Conservation (phyloP, 805 yeast species). For the Pichia thaimueangensis region DNA sequence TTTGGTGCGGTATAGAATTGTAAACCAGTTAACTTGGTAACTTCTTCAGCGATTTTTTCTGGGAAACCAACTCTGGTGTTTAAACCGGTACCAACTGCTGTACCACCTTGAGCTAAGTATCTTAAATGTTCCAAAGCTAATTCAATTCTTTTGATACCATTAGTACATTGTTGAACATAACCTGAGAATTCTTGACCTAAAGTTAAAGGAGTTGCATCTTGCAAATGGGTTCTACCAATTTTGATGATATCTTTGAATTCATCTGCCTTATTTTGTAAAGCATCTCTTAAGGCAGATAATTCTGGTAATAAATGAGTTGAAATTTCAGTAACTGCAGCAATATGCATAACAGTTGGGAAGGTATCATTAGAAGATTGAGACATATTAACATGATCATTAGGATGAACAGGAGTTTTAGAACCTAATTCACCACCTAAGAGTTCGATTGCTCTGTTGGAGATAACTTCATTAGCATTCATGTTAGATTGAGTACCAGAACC, state of each 20-base stretch:
- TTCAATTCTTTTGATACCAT: conserved; percentile 86
- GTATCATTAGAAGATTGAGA: conserved; percentile 98
- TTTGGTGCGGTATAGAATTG: conserved; percentile 93
- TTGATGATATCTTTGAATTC: conserved; percentile 89
- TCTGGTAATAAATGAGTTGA: conserved; percentile 71
- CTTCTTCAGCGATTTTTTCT: conserved; percentile 78
- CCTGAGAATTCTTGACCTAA: conserved; percentile 98
- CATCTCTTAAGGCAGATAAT: conserved; percentile 65
- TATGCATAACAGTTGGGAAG: conserved; percentile 99
- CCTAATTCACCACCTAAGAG: conserved; percentile 88
- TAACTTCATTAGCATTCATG: conserved; percentile 99
- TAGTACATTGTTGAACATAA: conserved; percentile 85
- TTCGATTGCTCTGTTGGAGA: conserved; percentile 97
- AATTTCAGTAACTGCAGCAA: conserved; percentile 94
- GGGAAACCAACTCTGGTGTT: conserved; percentile 92
- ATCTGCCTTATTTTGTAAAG: conserved; percentile 69
- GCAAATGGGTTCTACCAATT: conserved; percentile 98
- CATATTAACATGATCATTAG: conserved; percentile 98
- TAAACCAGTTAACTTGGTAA: conserved; percentile 79
- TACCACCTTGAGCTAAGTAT: conserved; percentile 96
- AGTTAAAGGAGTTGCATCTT: conserved; percentile 97
- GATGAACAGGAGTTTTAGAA: conserved; percentile 91
- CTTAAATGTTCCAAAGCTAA: conserved; percentile 66
- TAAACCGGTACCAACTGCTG: conserved; percentile 98
- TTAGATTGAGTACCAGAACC: conserved; percentile 98